Conservation (phyloP, 2,329 filamentous ascomycete species). For the Ceratocystis alfenasii region DNA sequence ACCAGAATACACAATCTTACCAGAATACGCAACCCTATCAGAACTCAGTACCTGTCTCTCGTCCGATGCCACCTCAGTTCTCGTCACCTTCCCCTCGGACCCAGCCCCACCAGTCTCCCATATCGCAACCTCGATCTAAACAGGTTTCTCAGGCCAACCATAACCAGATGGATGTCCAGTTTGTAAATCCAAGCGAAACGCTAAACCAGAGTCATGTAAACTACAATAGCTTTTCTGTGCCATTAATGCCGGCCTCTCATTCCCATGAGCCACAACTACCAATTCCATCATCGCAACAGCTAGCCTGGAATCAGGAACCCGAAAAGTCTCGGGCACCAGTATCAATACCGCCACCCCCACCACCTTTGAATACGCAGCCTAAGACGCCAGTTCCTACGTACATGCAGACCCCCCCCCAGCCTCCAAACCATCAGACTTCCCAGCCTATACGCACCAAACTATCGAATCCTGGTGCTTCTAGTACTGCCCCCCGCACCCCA, state of each 20-base stretch:
- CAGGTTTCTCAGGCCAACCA: conserved; percentile 20
- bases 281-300: not conserved
- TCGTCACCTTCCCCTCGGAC: conserved; percentile 24
- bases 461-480: conserved; percentile 24
- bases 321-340: conserved; percentile 30
- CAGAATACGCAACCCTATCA: conserved; percentile 13
- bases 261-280: not conserved
- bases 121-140: conserved; percentile 15
- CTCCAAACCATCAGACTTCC: conserved; percentile 26
- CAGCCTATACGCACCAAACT: conserved; percentile 30
- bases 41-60: conserved; percentile 10
- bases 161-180: conserved; percentile 23
- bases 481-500: conserved; percentile 26
- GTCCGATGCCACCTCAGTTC: conserved; percentile 23
- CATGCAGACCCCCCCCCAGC: conserved; percentile 21
- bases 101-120: conserved; percentile 19
- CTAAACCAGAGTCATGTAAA: conserved; percentile 14
- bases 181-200: conserved; percentile 20
- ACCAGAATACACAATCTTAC: not conserved
- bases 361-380: conserved; percentile 23
- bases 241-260: not conserved
- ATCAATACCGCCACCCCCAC: conserved; percentile 27
- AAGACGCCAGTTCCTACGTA: conserved; percentile 20
- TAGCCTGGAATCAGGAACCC: conserved; percentile 30
- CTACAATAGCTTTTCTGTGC: conserved; percentile 4